Evolutionary conservation across 1,284 basidiomycete species (phyloP), one percentile per base, ranked within the genome.

Genomic region (Crucibulum parvulum): DNA sequence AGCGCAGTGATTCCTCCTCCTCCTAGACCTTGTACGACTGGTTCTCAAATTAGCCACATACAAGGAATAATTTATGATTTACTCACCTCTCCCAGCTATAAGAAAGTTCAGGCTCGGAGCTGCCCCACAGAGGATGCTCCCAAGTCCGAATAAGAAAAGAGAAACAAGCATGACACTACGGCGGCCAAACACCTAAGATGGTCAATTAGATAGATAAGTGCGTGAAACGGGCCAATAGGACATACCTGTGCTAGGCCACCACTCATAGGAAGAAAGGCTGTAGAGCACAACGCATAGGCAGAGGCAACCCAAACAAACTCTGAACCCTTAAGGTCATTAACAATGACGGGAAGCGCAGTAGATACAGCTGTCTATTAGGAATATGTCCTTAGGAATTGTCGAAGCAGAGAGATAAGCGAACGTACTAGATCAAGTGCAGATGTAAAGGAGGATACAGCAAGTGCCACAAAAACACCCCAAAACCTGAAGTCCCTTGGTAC

Each of bases 1-100:
- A 81, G 61, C 0, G 74, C 66, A 10, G 78, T 59, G 56, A 80
- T 76, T 2, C 78, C 82, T 4, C 81, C 82, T 31, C 75, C 78
- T 34, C 82, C 83, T 35, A 81, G 58, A 2, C 64, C 64, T 60
- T 63, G 64, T 24, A 24, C 24, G 43, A 67, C 55, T 47, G 56
- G 55, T 64, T 41, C 7, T 16, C 10, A 37, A 37, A 54, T 39
- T 51, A 9, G 36, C 2, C 45, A 18, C 2, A 10, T 15, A 16
- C 11, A 51, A 9, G 9, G 16, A 13, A 18, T 35, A 7, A 9
- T n/a, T 8, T 24, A 54, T 7, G 10, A 31, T 15, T 11, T 9
- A 24, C 53, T 35, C 37, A 67, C 66, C 53, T 53, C 69, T 48
- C 10, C 59, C 67, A 34, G 53, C 66, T 36, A 69, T 66, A 11